Base-by-base conservation (phyloP, 1,284 basidiomycete species). In the Pulchroboletus neoregius region DNA sequence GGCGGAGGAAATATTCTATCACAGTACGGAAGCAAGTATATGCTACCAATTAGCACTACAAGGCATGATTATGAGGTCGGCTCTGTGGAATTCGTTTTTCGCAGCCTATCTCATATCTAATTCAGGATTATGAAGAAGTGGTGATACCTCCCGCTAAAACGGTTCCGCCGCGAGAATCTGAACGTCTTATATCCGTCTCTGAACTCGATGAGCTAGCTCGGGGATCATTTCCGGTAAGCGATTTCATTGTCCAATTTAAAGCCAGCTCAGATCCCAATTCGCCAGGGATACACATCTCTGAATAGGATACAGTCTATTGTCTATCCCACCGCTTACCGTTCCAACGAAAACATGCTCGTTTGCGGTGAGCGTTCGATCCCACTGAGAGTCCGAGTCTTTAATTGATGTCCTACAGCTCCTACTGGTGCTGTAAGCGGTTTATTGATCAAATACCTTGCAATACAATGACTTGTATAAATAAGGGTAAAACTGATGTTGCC, bases 401-500 rank as follows among this genome's bases (percentile, higher is more conserved):
- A 49, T 38, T 41, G 24, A 46, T 50, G 50, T 45, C 52, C 28
- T 37, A 34, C 50, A 93, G 93, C 94, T 61, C 94, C 94, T 1
- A 97, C 94, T 51, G 94, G 94, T 76, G 94, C 94, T 55, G 91
- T 94, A 58, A 68, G 87, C 74, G 13, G 6, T 44, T 16, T 31
- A 20, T 31, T 39, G 34, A 34, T 33, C 27, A 15, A 39, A 23
- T 35, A 15, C 27, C 30, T 37, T 36, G 46, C 44, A 45, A 44
- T 22, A 33, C 20, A 22, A 52, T 58, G 31, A 50, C 51, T 31
- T n/a, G 27, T 18, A 10, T 18, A 23, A 36, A 46, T 38, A 56
- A 94, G 88, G 96, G 96, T 70, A 99, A 99, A 90, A 99, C 96
- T 0, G 96, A 99, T 66, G 91, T 99, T 0, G 96, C 96, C 0